Evolutionary conservation across 805 yeast genomes (phyloP), one percentile per base, ranked within the genome.

Genomic region (Monosporozyma siamensis): DNA sequence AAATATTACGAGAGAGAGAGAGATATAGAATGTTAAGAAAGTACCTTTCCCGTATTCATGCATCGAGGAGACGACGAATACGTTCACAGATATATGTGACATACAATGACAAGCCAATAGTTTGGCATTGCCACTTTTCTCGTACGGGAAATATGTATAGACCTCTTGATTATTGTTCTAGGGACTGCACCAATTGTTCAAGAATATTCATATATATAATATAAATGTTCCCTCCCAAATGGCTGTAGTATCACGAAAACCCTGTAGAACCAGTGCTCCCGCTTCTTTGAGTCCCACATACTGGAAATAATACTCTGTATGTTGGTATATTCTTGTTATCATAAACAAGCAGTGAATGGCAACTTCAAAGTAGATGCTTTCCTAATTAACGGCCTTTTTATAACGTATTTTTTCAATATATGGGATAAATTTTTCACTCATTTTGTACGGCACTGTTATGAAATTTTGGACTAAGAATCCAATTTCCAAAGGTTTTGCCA

Each of bases 131-230:
- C n/a, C n/a, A n/a, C n/a, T n/a, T n/a, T 15, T 45, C 47, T 49
- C 52, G 43, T 42, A 44, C 24, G 53, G 53, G 53, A 45, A 50
- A 50, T 50, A 50, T 50, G 53, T 50, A 50, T 37, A 48, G 51
- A 48, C 53, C 44, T 50, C 50, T 50, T 50, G 49, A 44, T 48
- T 32, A 48, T 48, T 50, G 27, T 11, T 48, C 50, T 49, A 29
- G 53, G 51, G 45, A 40, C n/a, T n/a, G 29, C 26, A 38, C 34
- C 17, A 22, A 38, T 8, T 11, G 22, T 8, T n/a, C 20, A 14
- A 37, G 29, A 23, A 15, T 5, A 23, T 14, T 6, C 11, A 15
- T 18, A 21, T 10, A 35, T 8, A 14, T 35, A n/a, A 7, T 20
- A n/a, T n/a, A n/a, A n/a, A n/a, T n/a, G n/a, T n/a, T n/a, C n/a